Percentiles rank a stretch among this genome's conserved stretches.
Conservation (phyloP, 768 basidiomycete genomes). For the Leccinum obscurum region DNA sequence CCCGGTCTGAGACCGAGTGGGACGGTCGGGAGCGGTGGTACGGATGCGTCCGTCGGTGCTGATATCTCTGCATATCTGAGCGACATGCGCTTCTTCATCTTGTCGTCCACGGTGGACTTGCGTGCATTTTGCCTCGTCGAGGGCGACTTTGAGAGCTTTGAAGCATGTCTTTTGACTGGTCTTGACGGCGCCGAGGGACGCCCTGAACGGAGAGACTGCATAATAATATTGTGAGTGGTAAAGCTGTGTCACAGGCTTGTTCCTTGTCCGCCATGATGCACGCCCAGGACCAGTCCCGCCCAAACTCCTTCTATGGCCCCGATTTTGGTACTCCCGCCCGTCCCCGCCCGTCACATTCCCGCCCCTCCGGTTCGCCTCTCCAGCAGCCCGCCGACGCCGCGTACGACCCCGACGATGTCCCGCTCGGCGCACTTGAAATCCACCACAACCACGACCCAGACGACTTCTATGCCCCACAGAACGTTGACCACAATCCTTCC, state of each 20-base stretch:
- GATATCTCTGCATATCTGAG: slow-evolving; percentile 90
- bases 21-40: slow-evolving; percentile 61
- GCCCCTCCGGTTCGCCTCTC: slow-evolving; percentile 23
- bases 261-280: slow-evolving; percentile 28
- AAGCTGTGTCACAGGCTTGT: slow-evolving; percentile 20
- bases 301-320: slow-evolving; percentile 35
- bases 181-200: slow-evolving; percentile 43
- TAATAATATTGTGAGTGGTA: slow-evolving; percentile 25
- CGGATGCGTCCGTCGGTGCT: slow-evolving; percentile 54
- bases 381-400: slow-evolving; percentile 33
- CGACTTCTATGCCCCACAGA: slow-evolving; percentile 38
- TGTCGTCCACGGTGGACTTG: slow-evolving; percentile 67
- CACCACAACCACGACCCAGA: slow-evolving; percentile 39
- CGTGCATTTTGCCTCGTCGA: slow-evolving; percentile 43
- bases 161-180: slow-evolving; percentile 32
- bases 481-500: slow-evolving; percentile 27
- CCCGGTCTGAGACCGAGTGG: slow-evolving; percentile 45
- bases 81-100: slow-evolving; percentile 95
- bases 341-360: slow-evolving; percentile 6
- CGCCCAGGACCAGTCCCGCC: slow-evolving; percentile 35
- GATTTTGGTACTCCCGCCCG: slow-evolving; percentile 24
- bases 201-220: slow-evolving; percentile 58
- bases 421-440: slow-evolving; percentile 29
- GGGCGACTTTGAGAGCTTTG: slow-evolving; percentile 32
- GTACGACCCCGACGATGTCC: slow-evolving; percentile 43